Evolutionary conservation across 768 basidiomycete genomes (phyloP), one percentile per base, ranked within the genome.

Genomic region (Neoboletus subvelutipes): DNA sequence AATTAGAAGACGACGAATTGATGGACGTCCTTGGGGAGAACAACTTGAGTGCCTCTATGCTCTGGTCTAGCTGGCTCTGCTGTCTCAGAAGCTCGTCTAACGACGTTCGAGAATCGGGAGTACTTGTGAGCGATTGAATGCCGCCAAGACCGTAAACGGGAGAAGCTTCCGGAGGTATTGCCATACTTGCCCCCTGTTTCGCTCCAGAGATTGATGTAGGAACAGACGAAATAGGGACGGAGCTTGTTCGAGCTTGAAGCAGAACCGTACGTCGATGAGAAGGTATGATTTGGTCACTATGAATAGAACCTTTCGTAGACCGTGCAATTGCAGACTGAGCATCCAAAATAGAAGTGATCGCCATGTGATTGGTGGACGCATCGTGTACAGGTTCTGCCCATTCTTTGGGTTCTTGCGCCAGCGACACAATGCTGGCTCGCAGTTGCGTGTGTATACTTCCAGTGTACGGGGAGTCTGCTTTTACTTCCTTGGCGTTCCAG

Each of bases 21-120:
- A 33, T 10, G 22, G 60, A 57, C 13, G 53, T 31, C 50, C 54
- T 52, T 31, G 71, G 65, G 37, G 78, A 76, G 59, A 82, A 78
- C 26, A 81, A 56, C 42, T 76, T 78, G 45, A 90, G 74, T 36
- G 78, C 80, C 29, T 82, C 82, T 50, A 90, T 87, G 55, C 78
- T 86, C 65, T 75, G 75, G 63, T 88, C 87, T 50, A 90, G 75
- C 58, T 88, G 84, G 2, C 69, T 78, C 66, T 87, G 85, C 64
- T 86, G 81, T 24, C 82, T 81, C 42, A 84, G 63, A 34, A 89
- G 74, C 51, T 80, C 76, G 37, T 81, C 78, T 24, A 84, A 71
- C 1, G 83, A 80, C 18, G 68, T 70, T 37, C 66, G 56, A 45
- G 68, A 67, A 10, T 57, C 65, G 26, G 63, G 54, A 45, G 43